A percentile compares a stretch with the other conserved stretches of the same genome.
Evolutionary conservation across 2,329 filamentous ascomycete species (phyloP).

Genomic region (Cladosporium halotolerans): DNA sequence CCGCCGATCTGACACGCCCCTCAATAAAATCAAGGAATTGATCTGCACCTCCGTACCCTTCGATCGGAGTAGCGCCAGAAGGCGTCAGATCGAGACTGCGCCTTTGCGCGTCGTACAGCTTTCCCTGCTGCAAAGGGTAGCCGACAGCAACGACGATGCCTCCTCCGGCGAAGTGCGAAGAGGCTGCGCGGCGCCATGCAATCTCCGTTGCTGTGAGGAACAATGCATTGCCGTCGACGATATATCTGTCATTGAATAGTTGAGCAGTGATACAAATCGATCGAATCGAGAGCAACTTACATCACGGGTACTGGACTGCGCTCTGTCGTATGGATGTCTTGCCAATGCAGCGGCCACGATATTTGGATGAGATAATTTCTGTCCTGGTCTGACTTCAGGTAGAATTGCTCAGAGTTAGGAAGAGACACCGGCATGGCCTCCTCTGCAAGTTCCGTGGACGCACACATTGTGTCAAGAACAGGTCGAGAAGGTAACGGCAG

Average conservation of each 20-base stretch:
- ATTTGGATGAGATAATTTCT: conserved; percentile 22
- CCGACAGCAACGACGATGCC: conserved; percentile 25
- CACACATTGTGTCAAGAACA: conserved; percentile 1
- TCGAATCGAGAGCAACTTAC: conserved; percentile 13
- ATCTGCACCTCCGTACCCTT: conserved; percentile 37
- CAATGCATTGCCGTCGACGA: conserved; percentile 28
- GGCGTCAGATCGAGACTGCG: conserved; percentile 15
- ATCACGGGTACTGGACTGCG: conserved; percentile 12
- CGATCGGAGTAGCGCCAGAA: conserved; percentile 26
- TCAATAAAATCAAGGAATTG: conserved; percentile 42
- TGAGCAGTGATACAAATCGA: neutral
- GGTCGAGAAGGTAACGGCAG: neutral
- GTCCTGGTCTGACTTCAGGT: conserved; percentile 1
- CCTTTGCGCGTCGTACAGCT: conserved; percentile 19
- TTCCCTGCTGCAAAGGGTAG: conserved; percentile 18
- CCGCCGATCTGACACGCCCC: conserved; percentile 32
- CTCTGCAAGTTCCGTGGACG: neutral
- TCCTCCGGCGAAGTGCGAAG: conserved; percentile 14
- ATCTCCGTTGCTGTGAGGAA: conserved; percentile 25
- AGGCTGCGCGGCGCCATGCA: conserved; percentile 18
- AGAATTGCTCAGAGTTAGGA: conserved; percentile 10
- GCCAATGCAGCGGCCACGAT: conserved; percentile 25
- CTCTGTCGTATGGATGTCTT: conserved; percentile 6
- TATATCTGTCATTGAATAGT: conserved; percentile 17
- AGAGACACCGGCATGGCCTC: neutral